phyloP scores from a whole-genome alignment of 2,329 filamentous ascomycete genomes.

The Microdochium paspali region DNA sequence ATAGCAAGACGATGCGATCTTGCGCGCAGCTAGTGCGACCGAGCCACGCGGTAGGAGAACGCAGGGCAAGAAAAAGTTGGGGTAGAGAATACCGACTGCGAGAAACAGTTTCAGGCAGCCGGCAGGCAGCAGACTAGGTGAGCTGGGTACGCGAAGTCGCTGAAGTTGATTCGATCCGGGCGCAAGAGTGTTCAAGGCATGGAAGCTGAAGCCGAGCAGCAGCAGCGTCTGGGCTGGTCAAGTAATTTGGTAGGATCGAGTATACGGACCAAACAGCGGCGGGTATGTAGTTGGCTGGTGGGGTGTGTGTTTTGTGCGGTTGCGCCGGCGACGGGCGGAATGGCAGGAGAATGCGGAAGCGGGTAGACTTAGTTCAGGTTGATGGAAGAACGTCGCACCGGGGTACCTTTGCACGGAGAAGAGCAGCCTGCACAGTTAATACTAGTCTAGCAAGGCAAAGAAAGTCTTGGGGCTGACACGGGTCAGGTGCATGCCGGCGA shows the following conservation, averaged over 20 bases:
- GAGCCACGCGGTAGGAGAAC: background rate
- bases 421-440: background rate
- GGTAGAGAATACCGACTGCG: background rate
- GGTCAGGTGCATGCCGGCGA: background rate
- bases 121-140: background rate
- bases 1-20: slow-evolving; percentile 1
- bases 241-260: background rate
- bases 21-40: background rate
- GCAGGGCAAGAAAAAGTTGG: background rate
- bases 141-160: background rate
- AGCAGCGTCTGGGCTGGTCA: background rate
- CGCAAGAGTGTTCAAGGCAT: background rate
- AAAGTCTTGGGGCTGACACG: background rate
- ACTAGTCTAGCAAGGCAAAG: background rate
- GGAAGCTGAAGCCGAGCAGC: background rate
- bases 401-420: background rate
- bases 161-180: background rate
- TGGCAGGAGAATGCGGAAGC: background rate
- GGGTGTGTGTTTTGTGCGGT: background rate
- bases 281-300: background rate
- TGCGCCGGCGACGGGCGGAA: background rate
- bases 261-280: background rate
- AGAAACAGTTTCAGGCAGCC: background rate
- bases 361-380: background rate
- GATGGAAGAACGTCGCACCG: background rate